Evolutionary conservation across 1,139 yeast species (phyloP).

Genomic region (Geotrichum fermentans): DNA sequence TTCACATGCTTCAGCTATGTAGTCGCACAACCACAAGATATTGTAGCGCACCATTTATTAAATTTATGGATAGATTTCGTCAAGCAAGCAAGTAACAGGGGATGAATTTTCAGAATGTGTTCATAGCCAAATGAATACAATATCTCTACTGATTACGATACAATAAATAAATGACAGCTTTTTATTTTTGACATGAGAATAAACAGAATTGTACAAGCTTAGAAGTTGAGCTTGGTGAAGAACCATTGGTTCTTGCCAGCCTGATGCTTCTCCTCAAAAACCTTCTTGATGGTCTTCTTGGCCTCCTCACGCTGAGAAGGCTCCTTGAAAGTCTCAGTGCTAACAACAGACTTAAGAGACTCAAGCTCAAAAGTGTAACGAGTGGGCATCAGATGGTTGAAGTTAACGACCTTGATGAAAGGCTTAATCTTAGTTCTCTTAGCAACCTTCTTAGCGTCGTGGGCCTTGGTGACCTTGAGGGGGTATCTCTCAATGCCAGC

Average conservation of each 20-base stretch:
- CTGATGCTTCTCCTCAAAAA: slow-evolving; percentile 99
- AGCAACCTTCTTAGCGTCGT: slow-evolving; percentile 94
- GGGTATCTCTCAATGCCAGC: slow-evolving; percentile 99
- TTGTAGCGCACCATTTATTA: no score
- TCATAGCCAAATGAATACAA: background rate
- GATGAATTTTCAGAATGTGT: background rate
- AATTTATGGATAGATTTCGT: no score
- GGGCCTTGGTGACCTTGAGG: slow-evolving; percentile 90
- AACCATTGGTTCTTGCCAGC: slow-evolving; percentile 99
- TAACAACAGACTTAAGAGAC: slow-evolving; percentile 84
- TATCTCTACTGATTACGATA: background rate
- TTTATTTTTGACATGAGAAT: slow-evolving; percentile 19
- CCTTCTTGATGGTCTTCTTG: slow-evolving; percentile 98
- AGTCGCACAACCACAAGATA: no score
- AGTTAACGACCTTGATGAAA: slow-evolving; percentile 97
- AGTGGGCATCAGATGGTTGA: slow-evolving; percentile 99
- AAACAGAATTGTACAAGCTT: slow-evolving; percentile 36
- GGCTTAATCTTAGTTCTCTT: slow-evolving; percentile 99
- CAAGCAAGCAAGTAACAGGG: no score
- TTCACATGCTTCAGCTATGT: no score
- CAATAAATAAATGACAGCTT: slow-evolving; percentile 14
- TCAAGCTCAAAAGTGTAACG: slow-evolving; percentile 98
- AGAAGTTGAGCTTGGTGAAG: slow-evolving; percentile 98
- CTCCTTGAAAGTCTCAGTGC: slow-evolving; percentile 93
- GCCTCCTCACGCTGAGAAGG: slow-evolving; percentile 99